Evolutionary conservation across 805 yeast species (phyloP), one percentile per base, ranked within the genome.

Genomic region (Suhomyces vadensis): DNA sequence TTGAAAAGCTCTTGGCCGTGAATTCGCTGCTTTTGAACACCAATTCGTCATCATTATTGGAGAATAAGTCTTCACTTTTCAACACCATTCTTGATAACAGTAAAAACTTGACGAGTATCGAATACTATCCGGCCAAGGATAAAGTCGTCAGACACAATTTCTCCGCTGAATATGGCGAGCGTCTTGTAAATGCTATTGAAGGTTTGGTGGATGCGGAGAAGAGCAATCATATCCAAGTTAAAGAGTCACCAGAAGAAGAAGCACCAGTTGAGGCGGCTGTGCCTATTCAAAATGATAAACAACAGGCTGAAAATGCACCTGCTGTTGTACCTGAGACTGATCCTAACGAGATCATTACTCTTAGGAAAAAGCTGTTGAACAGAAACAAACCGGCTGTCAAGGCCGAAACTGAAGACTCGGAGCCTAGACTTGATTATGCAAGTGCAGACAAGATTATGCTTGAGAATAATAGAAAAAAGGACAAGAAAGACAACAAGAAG

Each of bases 401-500:
- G 46, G 47, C 14, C 43, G 49, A 31, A 37, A 39, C 39, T 31
- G 46, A 44, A 39, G 44, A 40, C 10, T 14, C 24, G 6, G 56
- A 47, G 10, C 62, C 64, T 9, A 60, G 61, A 5, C 55, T 79
- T 37, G 82, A 81, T 53, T 80, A 78, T 49, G 52, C 61, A 0
- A 68, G 59, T 25, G 71, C 74, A 11, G 70, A 71, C 23, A 75
- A 70, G 44, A 63, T 78, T 10, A 57, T 79, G 46, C 57, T 57
- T 8, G 56, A 56, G 20, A 47, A 47, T 21, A 38, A 31, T 25
- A 44, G 39, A 23, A 35, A 25, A 25, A 56, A 51, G 25, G 44
- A 54, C 22, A 51, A 50, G 39, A 60, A 49, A 33, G 48, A 52
- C 13, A 56, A 52, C 4, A 63, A 61, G 38, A 74, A 74, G 57